A percentile compares a stretch with the other conserved stretches of the same genome.
phyloP scores from a whole-genome alignment of 805 yeast species.

The Danielia oregonensis region DNA sequence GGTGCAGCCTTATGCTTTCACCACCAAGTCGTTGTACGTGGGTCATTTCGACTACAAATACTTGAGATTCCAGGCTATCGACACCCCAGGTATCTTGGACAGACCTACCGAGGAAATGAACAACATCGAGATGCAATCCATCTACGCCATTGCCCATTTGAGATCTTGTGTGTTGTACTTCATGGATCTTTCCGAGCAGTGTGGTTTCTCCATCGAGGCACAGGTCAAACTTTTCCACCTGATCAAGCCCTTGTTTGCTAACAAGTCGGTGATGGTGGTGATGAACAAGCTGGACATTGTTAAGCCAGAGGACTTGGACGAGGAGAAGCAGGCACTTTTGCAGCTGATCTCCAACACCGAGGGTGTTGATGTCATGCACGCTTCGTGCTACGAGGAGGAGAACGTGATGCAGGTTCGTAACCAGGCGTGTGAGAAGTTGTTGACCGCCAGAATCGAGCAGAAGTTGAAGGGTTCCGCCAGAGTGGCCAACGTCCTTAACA shows the following conservation, averaged over 20 bases:
- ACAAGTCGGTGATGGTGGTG: conserved; percentile 93
- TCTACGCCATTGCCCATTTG: conserved; percentile 97
- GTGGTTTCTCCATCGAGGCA: conserved; percentile 96
- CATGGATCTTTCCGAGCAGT: conserved; percentile 98
- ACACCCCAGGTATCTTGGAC: conserved; percentile 98
- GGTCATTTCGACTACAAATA: conserved; percentile 99
- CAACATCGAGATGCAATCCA: conserved; percentile 98
- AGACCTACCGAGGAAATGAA: conserved; percentile 99
- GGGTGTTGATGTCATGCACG: conserved; percentile 88
- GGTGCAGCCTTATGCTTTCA: conserved; percentile 98
- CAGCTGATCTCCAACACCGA: conserved; percentile 59
- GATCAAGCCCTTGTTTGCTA: conserved; percentile 94
- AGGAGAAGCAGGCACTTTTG: conserved; percentile 68
- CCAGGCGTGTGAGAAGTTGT: conserved; percentile 93
- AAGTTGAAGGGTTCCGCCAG: conserved; percentile 91
- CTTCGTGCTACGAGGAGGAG: conserved; percentile 92
- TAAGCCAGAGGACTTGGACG: conserved; percentile 76
- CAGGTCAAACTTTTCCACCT: conserved; percentile 97
- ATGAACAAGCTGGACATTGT: conserved; percentile 93
- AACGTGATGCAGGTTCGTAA: conserved; percentile 95
- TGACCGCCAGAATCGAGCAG: conserved; percentile 94
- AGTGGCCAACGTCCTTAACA: conserved; percentile 83
- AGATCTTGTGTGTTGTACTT: conserved; percentile 95
- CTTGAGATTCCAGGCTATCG: conserved; percentile 96
- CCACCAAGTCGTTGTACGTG: conserved; percentile 94